These are phyloP conservation scores for Pichia heedii DNA, from an alignment of 805 yeast species.

Conservation along the genomic window DNA sequence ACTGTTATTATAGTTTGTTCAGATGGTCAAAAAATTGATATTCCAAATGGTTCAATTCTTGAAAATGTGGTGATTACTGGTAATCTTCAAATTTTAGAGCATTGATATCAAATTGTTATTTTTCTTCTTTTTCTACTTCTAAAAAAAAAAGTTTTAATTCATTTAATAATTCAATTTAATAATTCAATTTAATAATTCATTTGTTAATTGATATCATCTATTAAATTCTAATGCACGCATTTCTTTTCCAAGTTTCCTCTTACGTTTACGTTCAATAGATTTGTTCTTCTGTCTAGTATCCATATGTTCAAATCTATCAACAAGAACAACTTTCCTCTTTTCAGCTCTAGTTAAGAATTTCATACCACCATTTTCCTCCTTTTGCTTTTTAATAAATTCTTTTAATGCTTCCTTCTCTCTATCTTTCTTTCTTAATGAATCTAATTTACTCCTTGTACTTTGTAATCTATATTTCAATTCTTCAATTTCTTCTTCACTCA, in stretches of 20 bases:
- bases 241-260: slow-evolving; percentile 76
- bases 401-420: slow-evolving; percentile 57
- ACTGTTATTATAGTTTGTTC: slow-evolving; percentile 96
- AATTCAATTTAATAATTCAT: too few relatives aligned
- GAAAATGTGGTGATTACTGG: slow-evolving; percentile 98
- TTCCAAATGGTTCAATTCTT: slow-evolving; percentile 90
- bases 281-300: slow-evolving; percentile 64
- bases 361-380: slow-evolving; percentile 41
- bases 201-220: neutral
- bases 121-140: neutral
- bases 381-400: slow-evolving; percentile 34
- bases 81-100: slow-evolving; percentile 88
- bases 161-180: neutral
- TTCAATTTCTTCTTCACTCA: slow-evolving; percentile 38
- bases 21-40: slow-evolving; percentile 93
- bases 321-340: slow-evolving; percentile 62
- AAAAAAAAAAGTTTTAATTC: neutral
- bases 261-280: slow-evolving; percentile 80
- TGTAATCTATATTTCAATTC: slow-evolving; percentile 49
- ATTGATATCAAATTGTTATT: neutral
- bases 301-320: slow-evolving; percentile 71
- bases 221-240: slow-evolving; percentile 38
- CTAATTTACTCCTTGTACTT: slow-evolving; percentile 58
- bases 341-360: slow-evolving; percentile 59
- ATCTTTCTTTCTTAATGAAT: slow-evolving; percentile 64